Percentiles rank a stretch among this genome's conserved stretches.
Conservation (phyloP, 768 basidiomycete species). For the Punctularia strigosozonata region DNA sequence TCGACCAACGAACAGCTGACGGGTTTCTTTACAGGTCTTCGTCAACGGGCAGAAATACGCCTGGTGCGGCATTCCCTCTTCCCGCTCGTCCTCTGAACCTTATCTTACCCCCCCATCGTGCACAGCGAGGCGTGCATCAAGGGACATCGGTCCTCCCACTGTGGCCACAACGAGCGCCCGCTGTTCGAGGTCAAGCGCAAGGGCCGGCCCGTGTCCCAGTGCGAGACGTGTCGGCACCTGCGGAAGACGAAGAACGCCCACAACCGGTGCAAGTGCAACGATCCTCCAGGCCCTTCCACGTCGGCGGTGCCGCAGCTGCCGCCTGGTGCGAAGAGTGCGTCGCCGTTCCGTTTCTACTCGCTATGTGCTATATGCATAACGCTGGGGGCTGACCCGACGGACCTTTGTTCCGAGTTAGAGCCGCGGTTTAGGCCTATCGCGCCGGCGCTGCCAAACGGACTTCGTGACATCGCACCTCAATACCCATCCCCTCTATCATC, state of each 20-base stretch:
- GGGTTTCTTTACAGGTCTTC: constrained; percentile 32
- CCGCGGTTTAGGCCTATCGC: constrained; percentile 59
- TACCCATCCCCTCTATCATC: constrained; percentile 17
- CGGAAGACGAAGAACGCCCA: constrained; percentile 66
- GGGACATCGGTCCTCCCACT: constrained; percentile 76
- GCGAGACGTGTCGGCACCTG: constrained; percentile 62
- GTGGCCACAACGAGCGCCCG: constrained; percentile 68
- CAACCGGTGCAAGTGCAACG: constrained; percentile 2
- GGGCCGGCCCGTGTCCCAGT: constrained; percentile 77
- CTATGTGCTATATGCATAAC: too few relatives aligned
- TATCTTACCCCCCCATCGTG: constrained; percentile 3
- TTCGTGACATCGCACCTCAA: constrained; percentile 38
- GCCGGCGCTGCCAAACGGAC: constrained; percentile 64
- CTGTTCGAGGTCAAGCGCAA: constrained; percentile 82
- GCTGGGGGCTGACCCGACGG: too few relatives aligned
- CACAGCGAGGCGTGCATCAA: constrained; percentile 77
- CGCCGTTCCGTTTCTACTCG: too few relatives aligned
- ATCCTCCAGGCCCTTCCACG: too few relatives aligned
- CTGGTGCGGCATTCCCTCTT: constrained; percentile 30
- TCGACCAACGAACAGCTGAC: too few relatives aligned
- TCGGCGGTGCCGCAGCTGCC: too few relatives aligned
- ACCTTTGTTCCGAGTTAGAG: too few relatives aligned
- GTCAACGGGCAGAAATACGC: constrained; percentile 56
- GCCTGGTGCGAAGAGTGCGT: too few relatives aligned
- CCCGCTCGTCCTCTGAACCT: not conserved